Percentiles rank a stretch among this genome's conserved stretches.
Conservation (phyloP, 2,329 filamentous ascomycete genomes). For the Ophiostoma angusticollis region DNA sequence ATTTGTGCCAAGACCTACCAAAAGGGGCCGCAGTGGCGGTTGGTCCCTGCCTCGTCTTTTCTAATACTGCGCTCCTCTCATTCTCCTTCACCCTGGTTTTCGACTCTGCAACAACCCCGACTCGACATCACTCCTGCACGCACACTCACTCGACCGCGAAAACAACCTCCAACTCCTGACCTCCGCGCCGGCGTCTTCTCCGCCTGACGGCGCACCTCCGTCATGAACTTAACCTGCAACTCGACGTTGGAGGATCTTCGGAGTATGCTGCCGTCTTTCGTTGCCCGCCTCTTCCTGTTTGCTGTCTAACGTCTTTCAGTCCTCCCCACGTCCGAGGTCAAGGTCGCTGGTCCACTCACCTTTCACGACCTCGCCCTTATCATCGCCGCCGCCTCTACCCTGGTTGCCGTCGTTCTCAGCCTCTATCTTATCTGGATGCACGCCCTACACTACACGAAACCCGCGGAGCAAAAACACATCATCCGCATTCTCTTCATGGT, state of each 20-base stretch:
- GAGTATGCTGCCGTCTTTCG: constrained; percentile 19
- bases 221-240: constrained; percentile 29
- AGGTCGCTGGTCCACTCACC: constrained; percentile 34
- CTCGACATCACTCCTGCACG: no score
- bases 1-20: no score
- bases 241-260: constrained; percentile 30
- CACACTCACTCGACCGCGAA: no score
- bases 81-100: no score
- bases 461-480: constrained; percentile 51
- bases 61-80: no score
- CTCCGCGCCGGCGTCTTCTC: no score
- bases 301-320: constrained; percentile 22
- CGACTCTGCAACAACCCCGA: no score
- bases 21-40: no score
- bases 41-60: no score
- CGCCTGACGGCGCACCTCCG: constrained; percentile 2
- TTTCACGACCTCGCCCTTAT: constrained; percentile 44
- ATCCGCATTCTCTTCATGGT: constrained; percentile 85
- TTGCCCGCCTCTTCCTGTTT: constrained; percentile 1
- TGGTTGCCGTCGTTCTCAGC: constrained; percentile 39
- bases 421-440: constrained; percentile 46
- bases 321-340: constrained; percentile 30
- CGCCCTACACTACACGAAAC: constrained; percentile 47
- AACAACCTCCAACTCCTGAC: no score
- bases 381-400: constrained; percentile 33